Base-by-base conservation (phyloP, 2,329 filamentous ascomycete genomes). In the Didymella arachidicola region DNA sequence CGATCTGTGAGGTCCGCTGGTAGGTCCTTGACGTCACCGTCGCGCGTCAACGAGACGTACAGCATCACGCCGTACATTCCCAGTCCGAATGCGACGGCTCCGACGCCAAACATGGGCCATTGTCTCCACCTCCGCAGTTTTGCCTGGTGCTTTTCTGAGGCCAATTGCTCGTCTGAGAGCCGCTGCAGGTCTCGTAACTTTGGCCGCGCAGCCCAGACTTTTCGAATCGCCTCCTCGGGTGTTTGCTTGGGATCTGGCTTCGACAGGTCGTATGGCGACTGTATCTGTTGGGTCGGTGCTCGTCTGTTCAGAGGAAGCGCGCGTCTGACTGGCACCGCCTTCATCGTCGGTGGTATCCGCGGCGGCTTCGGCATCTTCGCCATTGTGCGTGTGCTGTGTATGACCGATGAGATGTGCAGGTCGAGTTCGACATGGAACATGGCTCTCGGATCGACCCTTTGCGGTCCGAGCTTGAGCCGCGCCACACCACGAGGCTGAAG, bases 1-100 rank as follows among this genome's bases (percentile, higher is more conserved):
- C 80, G 75, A 47, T 75, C 76, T 1, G 78, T 76, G 25, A 82
- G 76, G 62, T 83, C 80, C 41, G 67, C 63, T 8, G 76, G 75
- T 2, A 78, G 58, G 19, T 72, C 63, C 36, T 66, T 66, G 51
- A 62, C 14, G 7, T 70, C 62, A n/a, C 61, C 62, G 2, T 64
- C 53, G 19, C 61, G 61, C 49, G 60, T 72, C 63, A 68, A 68
- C 63, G 67, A 78, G 53, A 63, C 60, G 61, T 73, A 76, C 19
- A 81, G 67, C 56, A 74, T 70, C 7, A 72, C 65, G 36, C 66
- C 68, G 59, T 82, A 82, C 62, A 79, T 70, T 29, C 77, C 79
- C 39, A 80, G 63, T 4, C 69, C 75, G 41, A 77, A 78, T 32
- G 75, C 77, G 42, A 77, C 62, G 60, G 76, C 16, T 10, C 68